A percentile compares a stretch with the other conserved stretches of the same genome.
phyloP scores from a whole-genome alignment of 345 rosid species.

The Brassica incana region DNA sequence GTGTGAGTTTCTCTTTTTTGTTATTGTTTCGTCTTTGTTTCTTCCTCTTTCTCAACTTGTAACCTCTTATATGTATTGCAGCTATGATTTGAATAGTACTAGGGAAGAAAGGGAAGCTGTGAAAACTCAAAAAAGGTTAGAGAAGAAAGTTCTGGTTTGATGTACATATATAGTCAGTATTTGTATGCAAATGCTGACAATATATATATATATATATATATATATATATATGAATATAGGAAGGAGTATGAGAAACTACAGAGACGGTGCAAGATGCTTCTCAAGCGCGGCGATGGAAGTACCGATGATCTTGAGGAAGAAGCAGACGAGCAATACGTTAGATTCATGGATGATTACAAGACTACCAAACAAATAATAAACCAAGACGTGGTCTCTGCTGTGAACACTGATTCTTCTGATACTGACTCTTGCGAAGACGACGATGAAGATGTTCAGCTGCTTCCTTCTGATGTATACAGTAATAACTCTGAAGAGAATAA shows the following conservation, averaged over 20 bases:
- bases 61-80: slow-evolving; percentile 34
- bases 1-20: slow-evolving; percentile 60
- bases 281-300: slow-evolving; percentile 38
- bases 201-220: background rate
- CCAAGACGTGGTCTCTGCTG: slow-evolving; percentile 56
- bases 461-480: slow-evolving; percentile 51
- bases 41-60: slow-evolving; percentile 5
- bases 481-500: slow-evolving; percentile 32
- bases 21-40: background rate
- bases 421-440: slow-evolving; percentile 88
- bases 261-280: slow-evolving; percentile 60
- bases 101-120: slow-evolving; percentile 71
- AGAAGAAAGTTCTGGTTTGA: background rate
- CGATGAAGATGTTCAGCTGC: slow-evolving; percentile 57
- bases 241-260: slow-evolving; percentile 87
- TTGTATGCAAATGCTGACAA: background rate
- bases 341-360: slow-evolving; percentile 48
- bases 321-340: slow-evolving; percentile 49
- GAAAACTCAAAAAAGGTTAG: slow-evolving; percentile 67
- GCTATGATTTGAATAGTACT: slow-evolving; percentile 82
- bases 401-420: slow-evolving; percentile 78
- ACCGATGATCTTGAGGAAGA: slow-evolving; percentile 45
- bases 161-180: background rate
- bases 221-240: slow-evolving; percentile 44
- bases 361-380: slow-evolving; percentile 44